phyloP scores from a whole-genome alignment of 495 filamentous ascomycete genomes.

The Aspergillus funiculosus region DNA sequence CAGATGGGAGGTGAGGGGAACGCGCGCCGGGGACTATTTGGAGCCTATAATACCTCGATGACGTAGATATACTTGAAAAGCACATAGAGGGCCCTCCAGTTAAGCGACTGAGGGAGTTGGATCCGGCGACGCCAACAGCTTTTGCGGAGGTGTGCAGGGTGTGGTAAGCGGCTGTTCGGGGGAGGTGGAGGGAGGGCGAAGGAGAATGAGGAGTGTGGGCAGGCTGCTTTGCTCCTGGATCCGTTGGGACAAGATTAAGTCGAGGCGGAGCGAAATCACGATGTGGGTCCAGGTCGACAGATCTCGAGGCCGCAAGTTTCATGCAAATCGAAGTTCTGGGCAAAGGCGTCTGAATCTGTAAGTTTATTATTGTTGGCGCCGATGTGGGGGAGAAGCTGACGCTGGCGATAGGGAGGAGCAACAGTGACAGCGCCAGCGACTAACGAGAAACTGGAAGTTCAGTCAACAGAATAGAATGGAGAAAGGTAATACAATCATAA shows the following conservation, averaged over 20 bases:
- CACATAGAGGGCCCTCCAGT: slow-evolving; percentile 28
- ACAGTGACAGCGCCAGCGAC: slow-evolving; percentile 3
- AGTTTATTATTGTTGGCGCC: slow-evolving; percentile 16
- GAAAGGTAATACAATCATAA: not conserved
- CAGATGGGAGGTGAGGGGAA: slow-evolving; percentile 30
- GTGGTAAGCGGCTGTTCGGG: slow-evolving; percentile 14
- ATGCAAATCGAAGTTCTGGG: slow-evolving; percentile 1
- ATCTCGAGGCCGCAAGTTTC: not conserved
- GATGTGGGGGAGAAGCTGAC: slow-evolving; percentile 18
- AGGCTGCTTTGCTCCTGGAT: slow-evolving; percentile 2
- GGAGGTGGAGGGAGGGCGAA: no score
- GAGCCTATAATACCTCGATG: slow-evolving; percentile 29
- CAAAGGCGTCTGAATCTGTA: not conserved
- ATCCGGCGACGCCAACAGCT: slow-evolving; percentile 11
- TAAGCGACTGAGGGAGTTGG: slow-evolving; percentile 4
- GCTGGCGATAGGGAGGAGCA: slow-evolving; percentile 6
- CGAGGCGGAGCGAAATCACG: slow-evolving; percentile 2
- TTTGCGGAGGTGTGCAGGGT: slow-evolving; percentile 13
- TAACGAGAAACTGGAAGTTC: not conserved
- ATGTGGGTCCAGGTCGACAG: slow-evolving; percentile 1
- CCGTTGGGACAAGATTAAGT: not conserved
- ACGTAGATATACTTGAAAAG: slow-evolving; percentile 21
- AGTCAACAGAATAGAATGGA: no score
- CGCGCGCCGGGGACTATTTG: slow-evolving; percentile 28
- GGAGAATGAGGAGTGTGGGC: no score